Evolutionary conservation across 2,329 filamentous ascomycete genomes (phyloP), one percentile per base, ranked within the genome.

Genomic region (Fusarium sublunatum): DNA sequence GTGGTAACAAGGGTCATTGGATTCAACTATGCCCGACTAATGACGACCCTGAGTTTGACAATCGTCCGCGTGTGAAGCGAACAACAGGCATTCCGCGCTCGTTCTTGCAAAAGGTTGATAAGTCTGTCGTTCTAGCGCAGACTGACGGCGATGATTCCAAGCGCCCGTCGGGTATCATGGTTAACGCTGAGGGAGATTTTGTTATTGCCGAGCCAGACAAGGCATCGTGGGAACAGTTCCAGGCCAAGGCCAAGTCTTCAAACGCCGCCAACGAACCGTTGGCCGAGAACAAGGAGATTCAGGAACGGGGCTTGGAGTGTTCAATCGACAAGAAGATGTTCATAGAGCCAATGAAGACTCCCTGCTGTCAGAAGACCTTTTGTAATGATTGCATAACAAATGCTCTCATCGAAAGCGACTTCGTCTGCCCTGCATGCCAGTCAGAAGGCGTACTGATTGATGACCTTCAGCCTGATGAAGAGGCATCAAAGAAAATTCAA

Each of bases 371-470:
- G 81, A 96, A 91, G 86, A 97, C 93, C 75, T 99, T 96, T 84
- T 99, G 95, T 86, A 95, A 95, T 87, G 93, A 97, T 77, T 99
- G 95, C 90, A 97, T 99, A 81, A 96, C 95, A 77, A 97, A 97
- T 86, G 92, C 93, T 79, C 89, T 99, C 79, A 94, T 97, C 80
- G 93, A 98, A 83, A 95, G 91, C 86, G 95, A 99, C 85, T 93
- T 99, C 80, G 84, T 93, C 78, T 99, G 95, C 79, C 95, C 95
- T 65, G 89, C 89, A 70, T 99, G 95, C 83, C 88, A 91, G 79
- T 91, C 90, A 64, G 93, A 97, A 75, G 92, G 92, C 73, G 92
- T 97, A 66, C 83, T 97, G 72, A 91, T 98, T 79, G 94, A 97
- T 84, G 91, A 97, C 78, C 86, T 99, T 69, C 87, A 89, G 74